phyloP scores from a whole-genome alignment of 2,329 filamentous ascomycete genomes.

The Cladophialophora carrionii region DNA sequence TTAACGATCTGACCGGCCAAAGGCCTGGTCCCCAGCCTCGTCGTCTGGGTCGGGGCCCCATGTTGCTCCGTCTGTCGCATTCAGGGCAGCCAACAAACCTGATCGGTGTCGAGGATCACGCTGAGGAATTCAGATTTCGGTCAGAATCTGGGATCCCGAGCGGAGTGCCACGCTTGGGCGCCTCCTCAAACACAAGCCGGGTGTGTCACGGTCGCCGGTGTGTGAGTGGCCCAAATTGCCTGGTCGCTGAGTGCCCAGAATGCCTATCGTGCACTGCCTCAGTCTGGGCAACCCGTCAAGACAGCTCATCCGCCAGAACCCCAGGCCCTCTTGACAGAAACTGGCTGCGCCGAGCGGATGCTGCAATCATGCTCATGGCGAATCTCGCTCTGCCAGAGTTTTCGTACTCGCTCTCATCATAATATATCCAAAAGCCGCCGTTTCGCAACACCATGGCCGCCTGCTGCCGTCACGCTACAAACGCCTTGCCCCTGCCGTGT shows the following conservation, averaged over 20 bases:
- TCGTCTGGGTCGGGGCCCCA: neutral
- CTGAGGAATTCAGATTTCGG: neutral
- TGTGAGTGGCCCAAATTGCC: constrained; percentile 17
- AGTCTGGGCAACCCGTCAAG: constrained; percentile 18
- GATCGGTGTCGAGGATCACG: neutral
- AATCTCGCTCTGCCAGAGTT: constrained; percentile 4
- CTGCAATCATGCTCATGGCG: constrained; percentile 8
- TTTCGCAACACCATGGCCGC: neutral
- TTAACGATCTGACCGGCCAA: neutral
- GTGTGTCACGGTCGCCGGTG: constrained; percentile 6
- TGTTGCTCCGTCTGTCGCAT: neutral
- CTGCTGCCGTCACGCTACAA: neutral
- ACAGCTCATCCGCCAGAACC: constrained; percentile 10
- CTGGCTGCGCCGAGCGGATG: neutral
- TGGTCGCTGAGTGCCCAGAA: constrained; percentile 20
- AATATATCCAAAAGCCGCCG: constrained; percentile 4
- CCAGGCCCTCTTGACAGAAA: neutral
- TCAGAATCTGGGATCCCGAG: neutral
- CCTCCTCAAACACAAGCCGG: constrained; percentile 22
- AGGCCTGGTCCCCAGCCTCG: neutral
- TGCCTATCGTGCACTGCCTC: constrained; percentile 27
- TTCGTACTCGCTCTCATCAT: constrained; percentile 8
- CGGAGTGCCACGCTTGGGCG: constrained; percentile 10
- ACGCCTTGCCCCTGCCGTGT: neutral
- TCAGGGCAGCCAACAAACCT: neutral